Percentiles rank a stretch among this genome's conserved stretches.
Conservation (phyloP, 345 rosid species). For the Balakata baccata region DNA sequence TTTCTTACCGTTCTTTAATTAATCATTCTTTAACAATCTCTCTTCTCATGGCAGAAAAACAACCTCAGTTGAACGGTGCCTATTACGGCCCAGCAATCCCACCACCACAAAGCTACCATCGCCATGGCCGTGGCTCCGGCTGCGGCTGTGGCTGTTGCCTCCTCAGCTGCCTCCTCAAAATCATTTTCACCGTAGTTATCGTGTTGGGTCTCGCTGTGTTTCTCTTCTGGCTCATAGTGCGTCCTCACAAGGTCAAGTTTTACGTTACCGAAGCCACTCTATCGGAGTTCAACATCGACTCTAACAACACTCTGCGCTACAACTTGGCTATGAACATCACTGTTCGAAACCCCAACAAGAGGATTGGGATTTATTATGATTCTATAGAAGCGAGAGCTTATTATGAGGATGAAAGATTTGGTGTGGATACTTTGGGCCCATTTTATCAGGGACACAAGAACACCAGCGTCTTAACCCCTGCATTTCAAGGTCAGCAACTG, state of each 20-base stretch:
- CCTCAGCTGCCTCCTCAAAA: constrained; percentile 41
- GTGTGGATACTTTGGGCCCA: constrained; percentile 27
- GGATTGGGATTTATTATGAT: constrained; percentile 40
- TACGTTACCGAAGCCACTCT: constrained; percentile 40
- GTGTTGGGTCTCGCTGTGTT: constrained; percentile 31
- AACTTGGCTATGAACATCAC: constrained; percentile 33
- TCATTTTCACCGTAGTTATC: constrained; percentile 38
- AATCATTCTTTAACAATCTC: background rate
- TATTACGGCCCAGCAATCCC: constrained; percentile 69
- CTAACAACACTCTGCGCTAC: constrained; percentile 31
- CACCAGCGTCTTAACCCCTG: constrained; percentile 46
- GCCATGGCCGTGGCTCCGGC: constrained; percentile 40
- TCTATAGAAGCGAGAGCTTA: constrained; percentile 29
- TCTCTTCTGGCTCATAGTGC: constrained; percentile 45
- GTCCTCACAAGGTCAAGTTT: constrained; percentile 38
- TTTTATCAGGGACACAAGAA: constrained; percentile 83
- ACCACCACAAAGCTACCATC: constrained; percentile 43
- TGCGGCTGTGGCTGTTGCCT: constrained; percentile 58
- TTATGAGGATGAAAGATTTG: constrained; percentile 43
- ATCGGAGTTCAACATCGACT: constrained; percentile 32
- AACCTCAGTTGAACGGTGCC: constrained; percentile 53
- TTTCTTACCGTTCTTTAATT: background rate
- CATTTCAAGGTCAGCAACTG: constrained; percentile 37
- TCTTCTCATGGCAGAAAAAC: constrained; percentile 48
- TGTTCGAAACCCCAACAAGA: constrained; percentile 41